Percentiles rank a stretch among this genome's conserved stretches.
These are phyloP conservation scores for Raphanus sativus DNA, from an alignment of 345 rosid genomes.

Conservation along the genomic window DNA sequence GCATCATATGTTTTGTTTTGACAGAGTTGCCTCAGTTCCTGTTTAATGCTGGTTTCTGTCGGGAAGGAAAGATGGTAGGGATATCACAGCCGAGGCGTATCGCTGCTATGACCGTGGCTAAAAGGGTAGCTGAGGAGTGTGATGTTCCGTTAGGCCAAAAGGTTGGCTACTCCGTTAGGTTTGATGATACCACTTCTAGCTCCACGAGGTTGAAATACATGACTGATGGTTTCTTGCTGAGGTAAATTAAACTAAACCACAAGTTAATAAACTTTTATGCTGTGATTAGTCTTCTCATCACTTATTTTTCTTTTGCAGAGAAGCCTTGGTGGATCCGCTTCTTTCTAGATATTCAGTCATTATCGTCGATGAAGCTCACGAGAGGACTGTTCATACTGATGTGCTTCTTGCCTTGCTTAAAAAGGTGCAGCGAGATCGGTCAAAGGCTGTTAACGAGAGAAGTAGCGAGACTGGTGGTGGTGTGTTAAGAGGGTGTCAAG, in stretches of 20 bases:
- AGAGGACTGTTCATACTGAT: conserved; percentile 93
- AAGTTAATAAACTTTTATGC: not conserved
- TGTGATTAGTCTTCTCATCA: conserved; percentile 1
- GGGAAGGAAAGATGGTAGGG: conserved; percentile 70
- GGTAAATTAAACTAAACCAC: conserved; percentile 42
- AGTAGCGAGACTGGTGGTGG: conserved; percentile 36
- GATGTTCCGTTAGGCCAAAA: conserved; percentile 69
- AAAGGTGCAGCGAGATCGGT: conserved; percentile 62
- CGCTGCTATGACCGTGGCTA: conserved; percentile 88
- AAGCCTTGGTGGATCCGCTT: conserved; percentile 80
- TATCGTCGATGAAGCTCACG: conserved; percentile 92
- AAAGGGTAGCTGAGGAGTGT: conserved; percentile 88
- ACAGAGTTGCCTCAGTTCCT: conserved; percentile 84
- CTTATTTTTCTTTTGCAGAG: conserved; percentile 46
- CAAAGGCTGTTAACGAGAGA: conserved; percentile 40
- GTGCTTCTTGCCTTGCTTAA: conserved; percentile 87
- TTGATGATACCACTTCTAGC: conserved; percentile 71
- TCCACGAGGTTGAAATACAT: conserved; percentile 81
- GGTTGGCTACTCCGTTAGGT: conserved; percentile 88
- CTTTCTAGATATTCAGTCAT: conserved; percentile 82
- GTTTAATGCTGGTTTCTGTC: conserved; percentile 69
- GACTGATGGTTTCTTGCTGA: conserved; percentile 88
- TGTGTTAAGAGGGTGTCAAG: conserved; percentile 49
- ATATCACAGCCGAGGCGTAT: conserved; percentile 92
- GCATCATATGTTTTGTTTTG: not conserved